These are phyloP conservation scores for Hyphodiscus hymeniophilus DNA, from an alignment of 495 filamentous ascomycete species.

Conservation along the genomic window DNA sequence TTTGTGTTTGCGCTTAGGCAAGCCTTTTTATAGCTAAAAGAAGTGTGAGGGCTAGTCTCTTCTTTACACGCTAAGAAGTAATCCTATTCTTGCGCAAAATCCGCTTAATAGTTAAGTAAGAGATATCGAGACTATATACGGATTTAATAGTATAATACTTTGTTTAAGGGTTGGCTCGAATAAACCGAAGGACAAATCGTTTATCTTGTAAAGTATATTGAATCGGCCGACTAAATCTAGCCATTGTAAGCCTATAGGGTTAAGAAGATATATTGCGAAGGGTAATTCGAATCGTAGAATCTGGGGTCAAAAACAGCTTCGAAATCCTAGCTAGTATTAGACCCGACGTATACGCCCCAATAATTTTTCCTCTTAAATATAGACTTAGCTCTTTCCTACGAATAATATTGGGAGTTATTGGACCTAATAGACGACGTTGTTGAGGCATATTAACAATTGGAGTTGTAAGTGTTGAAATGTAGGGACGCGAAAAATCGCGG, in stretches of 20 bases:
- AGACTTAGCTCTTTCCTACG: neutral
- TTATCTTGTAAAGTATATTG: neutral
- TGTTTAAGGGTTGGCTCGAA: too few relatives aligned
- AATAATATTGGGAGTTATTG: neutral
- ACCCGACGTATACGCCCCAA: neutral
- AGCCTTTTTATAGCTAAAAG: slow-evolving; percentile 10
- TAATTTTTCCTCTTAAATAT: slow-evolving; percentile 2
- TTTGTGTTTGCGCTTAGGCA: slow-evolving; percentile 5
- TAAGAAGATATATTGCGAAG: too few relatives aligned
- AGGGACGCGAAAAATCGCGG: neutral
- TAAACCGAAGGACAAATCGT: too few relatives aligned
- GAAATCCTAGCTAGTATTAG: neutral
- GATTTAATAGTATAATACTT: too few relatives aligned
- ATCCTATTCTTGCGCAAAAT: neutral
- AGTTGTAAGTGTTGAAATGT: neutral
- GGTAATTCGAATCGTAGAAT: neutral
- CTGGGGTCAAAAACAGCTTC: neutral
- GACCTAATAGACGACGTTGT: neutral
- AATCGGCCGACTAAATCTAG: neutral
- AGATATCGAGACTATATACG: too few relatives aligned
- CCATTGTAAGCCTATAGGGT: slow-evolving; percentile 1
- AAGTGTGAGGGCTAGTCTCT: slow-evolving; percentile 5
- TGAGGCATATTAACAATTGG: neutral
- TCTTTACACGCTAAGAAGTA: neutral
- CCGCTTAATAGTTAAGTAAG: neutral